A percentile compares a stretch with the other conserved stretches of the same genome.
Conservation (phyloP, 2,329 filamentous ascomycete species). For the Trichoderma sp. region DNA sequence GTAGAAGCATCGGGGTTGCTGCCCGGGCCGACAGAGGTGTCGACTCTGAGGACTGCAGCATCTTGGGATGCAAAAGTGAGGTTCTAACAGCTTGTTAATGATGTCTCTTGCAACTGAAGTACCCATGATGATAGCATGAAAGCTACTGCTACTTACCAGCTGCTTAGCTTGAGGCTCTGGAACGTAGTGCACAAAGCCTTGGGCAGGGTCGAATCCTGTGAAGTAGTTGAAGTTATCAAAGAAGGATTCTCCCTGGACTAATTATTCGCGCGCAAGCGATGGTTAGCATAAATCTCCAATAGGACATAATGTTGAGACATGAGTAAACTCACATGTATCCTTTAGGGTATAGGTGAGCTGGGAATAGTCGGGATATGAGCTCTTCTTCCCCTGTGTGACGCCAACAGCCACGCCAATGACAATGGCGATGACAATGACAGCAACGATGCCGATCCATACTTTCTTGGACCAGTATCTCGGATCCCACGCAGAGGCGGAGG, state of each 20-base stretch:
- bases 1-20: slow-evolving; percentile 53
- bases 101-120: neutral
- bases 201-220: slow-evolving; percentile 50
- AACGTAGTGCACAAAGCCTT: slow-evolving; percentile 58
- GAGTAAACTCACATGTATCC: slow-evolving; percentile 50
- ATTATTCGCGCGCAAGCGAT: neutral
- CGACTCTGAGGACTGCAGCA: slow-evolving; percentile 60
- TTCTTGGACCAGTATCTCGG: slow-evolving; percentile 55
- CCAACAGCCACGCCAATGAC: slow-evolving; percentile 50
- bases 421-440: slow-evolving; percentile 37
- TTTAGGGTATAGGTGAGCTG: slow-evolving; percentile 48
- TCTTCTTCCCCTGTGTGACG: slow-evolving; percentile 42
- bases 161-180: slow-evolving; percentile 42
- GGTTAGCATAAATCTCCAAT: neutral
- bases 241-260: slow-evolving; percentile 52
- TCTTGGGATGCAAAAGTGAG: slow-evolving; percentile 59
- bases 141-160: slow-evolving; percentile 39
- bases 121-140: neutral
- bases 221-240: slow-evolving; percentile 60
- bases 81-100: slow-evolving; percentile 45
- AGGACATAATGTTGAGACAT: neutral
- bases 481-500: slow-evolving; percentile 45
- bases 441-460: slow-evolving; percentile 45
- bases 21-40: slow-evolving; percentile 55
- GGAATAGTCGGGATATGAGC: slow-evolving; percentile 52